Base-by-base conservation (phyloP, 2,329 filamentous ascomycete species). In the Botryotinia calthae region DNA sequence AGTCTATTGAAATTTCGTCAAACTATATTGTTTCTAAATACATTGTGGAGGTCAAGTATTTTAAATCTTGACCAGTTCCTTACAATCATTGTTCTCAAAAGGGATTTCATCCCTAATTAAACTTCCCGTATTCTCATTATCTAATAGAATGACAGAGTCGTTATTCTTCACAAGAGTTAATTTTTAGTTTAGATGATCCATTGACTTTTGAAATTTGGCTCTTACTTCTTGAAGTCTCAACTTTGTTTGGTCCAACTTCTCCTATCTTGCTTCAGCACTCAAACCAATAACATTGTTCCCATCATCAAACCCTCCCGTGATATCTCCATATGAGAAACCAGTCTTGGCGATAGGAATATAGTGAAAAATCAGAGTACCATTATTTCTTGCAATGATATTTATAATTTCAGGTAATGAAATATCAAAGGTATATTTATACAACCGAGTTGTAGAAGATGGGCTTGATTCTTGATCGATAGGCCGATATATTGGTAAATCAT, bases 401-500 rank as follows among this genome's bases (percentile, higher is more conserved):
- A 67, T 54, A 1, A 10, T 54, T 54, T 31, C 64, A 34, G 46
- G 20, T 16, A 22, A 67, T 48, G 46, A 46, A 22, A 67, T 54
- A 7, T 66, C 18, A 40, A 66, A 66, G 12, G 44, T 51, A 20
- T 66, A 66, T 34, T 46, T 66, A 20, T 66, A 51, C 5, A 28
- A 51, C 22, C 25, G 34, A 51, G 37, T 10, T 34, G n/a, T 40
- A 61, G 58, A 22, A 25, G 37, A 34, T 6, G 25, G 56, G n/a
- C 5, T 62, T 62, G 59, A 25, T 67, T 67, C 44, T 31, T 51
- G 25, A 10, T 34, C 25, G 46, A 67, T 34, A 51, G 20, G 64
- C 16, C 25, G 64, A n/a, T 67, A 67, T 67, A 14, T 16, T 37
- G 64, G 64, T 54, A 67, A 54, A 22, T 67, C 46, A 51, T 67